Conservation (phyloP, 176 grass and related monocot genomes). For the Avena atlantica region DNA sequence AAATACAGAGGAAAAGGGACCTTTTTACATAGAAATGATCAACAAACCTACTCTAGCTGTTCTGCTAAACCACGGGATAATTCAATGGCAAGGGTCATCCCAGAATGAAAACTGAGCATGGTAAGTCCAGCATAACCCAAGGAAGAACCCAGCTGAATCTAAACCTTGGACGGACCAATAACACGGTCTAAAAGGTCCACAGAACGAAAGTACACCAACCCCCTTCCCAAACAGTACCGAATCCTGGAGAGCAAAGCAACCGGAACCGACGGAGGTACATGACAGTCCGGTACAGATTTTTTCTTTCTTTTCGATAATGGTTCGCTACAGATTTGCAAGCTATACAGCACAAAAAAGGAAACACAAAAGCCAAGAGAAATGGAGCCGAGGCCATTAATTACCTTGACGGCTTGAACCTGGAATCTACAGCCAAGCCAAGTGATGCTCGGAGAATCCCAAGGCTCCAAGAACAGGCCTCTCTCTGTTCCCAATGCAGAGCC, state of each 20-base stretch:
- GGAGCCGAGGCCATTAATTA: slow-evolving; percentile 19
- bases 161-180: neutral
- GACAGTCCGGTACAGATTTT: too few species aligned
- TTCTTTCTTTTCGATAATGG: neutral
- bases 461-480: slow-evolving; percentile 31
- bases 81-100: neutral
- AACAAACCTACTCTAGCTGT: neutral
- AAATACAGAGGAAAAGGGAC: neutral
- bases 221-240: neutral
- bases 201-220: neutral
- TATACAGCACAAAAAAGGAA: neutral
- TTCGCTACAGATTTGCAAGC: slow-evolving; percentile 22
- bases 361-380: neutral
- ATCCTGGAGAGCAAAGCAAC: neutral
- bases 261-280: neutral
- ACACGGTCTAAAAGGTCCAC: neutral
- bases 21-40: slow-evolving; percentile 1
- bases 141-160: slow-evolving; percentile 32
- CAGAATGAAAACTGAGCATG: neutral
- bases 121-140: slow-evolving; percentile 1
- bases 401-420: slow-evolving; percentile 32
- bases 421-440: neutral
- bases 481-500: slow-evolving; percentile 38
- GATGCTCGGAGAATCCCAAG: slow-evolving; percentile 2
- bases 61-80: neutral